These are phyloP conservation scores for Pinus albicaulis DNA, from an alignment of 75 land plant genomes.

Conservation along the genomic window DNA sequence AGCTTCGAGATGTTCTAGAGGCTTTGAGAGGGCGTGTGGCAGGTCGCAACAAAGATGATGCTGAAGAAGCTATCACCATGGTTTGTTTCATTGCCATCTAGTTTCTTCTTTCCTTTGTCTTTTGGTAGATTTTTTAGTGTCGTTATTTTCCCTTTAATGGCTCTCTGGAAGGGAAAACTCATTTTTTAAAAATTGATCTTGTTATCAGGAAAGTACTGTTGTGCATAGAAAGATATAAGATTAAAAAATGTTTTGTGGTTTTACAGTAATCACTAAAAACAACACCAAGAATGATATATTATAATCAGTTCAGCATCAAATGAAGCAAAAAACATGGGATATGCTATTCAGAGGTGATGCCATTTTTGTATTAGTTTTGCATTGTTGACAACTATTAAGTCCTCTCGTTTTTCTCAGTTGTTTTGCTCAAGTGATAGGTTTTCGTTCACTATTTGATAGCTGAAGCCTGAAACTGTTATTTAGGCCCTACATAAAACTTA, in stretches of 20 bases:
- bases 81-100: constrained; percentile 31
- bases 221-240: background rate
- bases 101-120: background rate
- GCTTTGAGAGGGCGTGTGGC: constrained; percentile 81
- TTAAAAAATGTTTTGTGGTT: background rate
- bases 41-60: constrained; percentile 90
- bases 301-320: background rate
- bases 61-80: constrained; percentile 75
- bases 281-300: background rate
- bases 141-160: background rate
- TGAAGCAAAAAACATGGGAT: background rate
- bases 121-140: background rate
- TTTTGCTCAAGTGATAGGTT: no score
- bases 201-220: background rate
- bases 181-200: background rate
- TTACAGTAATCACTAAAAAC: background rate
- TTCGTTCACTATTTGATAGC: no score
- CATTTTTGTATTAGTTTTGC: background rate
- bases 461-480: no score
- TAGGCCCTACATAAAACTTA: no score
- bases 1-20: constrained; percentile 80
- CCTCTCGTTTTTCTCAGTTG: no score
- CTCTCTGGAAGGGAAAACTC: background rate
- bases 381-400: background rate
- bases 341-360: background rate